Conservation (phyloP, 2,329 filamentous ascomycete species). For the Fusarium napiforme region DNA sequence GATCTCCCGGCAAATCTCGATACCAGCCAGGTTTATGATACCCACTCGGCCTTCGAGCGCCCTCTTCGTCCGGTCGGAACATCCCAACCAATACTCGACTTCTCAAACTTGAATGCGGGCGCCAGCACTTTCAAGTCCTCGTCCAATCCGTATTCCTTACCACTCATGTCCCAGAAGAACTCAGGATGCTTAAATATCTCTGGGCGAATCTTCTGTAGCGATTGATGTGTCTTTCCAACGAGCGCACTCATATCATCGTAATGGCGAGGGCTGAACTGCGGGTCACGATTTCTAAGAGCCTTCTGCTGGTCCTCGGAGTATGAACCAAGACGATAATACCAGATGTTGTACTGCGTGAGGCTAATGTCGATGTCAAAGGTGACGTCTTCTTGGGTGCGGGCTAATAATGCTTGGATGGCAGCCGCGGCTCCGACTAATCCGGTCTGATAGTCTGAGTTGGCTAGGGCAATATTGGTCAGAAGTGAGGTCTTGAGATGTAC, state of each 20-base stretch:
- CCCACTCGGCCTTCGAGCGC: not conserved
- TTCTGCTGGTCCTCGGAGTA: not conserved
- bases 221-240: not conserved
- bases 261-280: not conserved
- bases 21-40: not conserved
- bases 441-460: not conserved
- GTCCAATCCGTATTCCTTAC: not conserved
- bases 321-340: not conserved
- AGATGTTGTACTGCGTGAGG: slow-evolving; percentile 2
- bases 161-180: slow-evolving; percentile 2
- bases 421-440: not conserved
- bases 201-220: not conserved
- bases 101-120: not conserved
- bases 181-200: not conserved
- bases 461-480: not conserved
- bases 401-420: not conserved
- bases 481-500: no score
- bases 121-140: not conserved
- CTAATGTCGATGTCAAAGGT: not conserved
- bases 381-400: not conserved
- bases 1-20: no score
- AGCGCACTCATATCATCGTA: not conserved
- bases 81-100: not conserved
- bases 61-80: not conserved
- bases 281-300: not conserved